These are phyloP conservation scores for Capronia epimyces DNA, from an alignment of 2,329 filamentous ascomycete genomes.

Conservation along the genomic window DNA sequence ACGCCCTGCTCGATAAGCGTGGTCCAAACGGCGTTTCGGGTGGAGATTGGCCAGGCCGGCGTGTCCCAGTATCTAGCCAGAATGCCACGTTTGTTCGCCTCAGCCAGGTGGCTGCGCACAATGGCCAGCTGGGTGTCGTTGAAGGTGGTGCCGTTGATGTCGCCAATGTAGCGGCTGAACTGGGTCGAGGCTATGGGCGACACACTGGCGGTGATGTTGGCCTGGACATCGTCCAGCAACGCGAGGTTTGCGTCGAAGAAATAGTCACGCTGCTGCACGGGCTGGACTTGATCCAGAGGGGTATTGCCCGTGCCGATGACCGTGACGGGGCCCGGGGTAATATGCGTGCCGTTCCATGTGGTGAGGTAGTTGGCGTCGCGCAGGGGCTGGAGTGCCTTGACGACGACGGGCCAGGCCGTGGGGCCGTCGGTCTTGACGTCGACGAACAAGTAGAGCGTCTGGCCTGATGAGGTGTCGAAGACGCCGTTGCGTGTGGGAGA, in stretches of 20 bases:
- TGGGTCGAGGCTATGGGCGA: conserved; percentile 52
- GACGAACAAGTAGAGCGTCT: conserved; percentile 61
- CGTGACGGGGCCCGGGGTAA: conserved; percentile 51
- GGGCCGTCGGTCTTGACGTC: conserved; percentile 57
- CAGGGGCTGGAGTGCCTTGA: conserved; percentile 53
- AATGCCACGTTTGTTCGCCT: conserved; percentile 55
- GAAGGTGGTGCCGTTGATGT: conserved; percentile 42
- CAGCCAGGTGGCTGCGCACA: conserved; percentile 49
- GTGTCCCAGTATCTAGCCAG: conserved; percentile 58
- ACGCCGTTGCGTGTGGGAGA: conserved; percentile 55
- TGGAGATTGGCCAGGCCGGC: conserved; percentile 55
- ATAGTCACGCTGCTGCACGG: conserved; percentile 46
- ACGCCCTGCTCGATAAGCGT: conserved; percentile 53
- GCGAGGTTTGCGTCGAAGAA: conserved; percentile 58
- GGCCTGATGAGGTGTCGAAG: conserved; percentile 51
- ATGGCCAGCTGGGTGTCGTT: conserved; percentile 45
- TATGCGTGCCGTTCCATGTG: conserved; percentile 44
- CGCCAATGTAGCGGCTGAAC: conserved; percentile 43
- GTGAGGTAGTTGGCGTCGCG: conserved; percentile 51
- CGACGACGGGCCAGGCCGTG: conserved; percentile 52
- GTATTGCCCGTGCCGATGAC: conserved; percentile 59
- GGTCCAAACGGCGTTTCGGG: conserved; percentile 55
- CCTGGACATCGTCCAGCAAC: conserved; percentile 42
- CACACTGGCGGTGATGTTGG: conserved; percentile 45
- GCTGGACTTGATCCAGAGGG: conserved; percentile 43